Evolutionary conservation across 2,329 filamentous ascomycete species (phyloP), one percentile per base, ranked within the genome.

Genomic region (Aspergillus thermomutatus): DNA sequence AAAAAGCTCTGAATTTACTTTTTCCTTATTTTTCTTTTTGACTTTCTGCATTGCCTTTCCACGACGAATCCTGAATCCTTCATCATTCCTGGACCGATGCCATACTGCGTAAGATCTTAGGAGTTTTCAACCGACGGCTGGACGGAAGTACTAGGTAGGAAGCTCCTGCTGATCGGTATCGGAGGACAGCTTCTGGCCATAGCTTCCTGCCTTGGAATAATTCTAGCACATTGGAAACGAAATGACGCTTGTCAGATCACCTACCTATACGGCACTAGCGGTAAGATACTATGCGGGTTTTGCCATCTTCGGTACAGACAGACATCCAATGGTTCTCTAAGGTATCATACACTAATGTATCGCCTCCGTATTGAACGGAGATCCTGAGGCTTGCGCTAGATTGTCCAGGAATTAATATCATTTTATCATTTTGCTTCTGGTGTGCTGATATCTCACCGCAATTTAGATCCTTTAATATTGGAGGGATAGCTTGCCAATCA

Each of bases 171-270:
- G 43, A 49, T 56, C 46, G 25, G 28, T 34, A 48, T 48, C 52
- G 47, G 50, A 4, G 56, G 58, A 60, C 65, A 67, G 64, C 61
- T 52, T 60, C 60, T 68, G 67, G 68, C 60, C 67, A 69, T 66
- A 70, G 68, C 68, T 70, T 54, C 55, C 41, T 26, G 21, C 14
- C 21, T 40, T 37, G 48, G 50, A 41, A 49, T 45, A 49, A 51
- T 34, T 34, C 31, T n/a, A 37, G 31, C 31, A 37, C 14, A 37
- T 37, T 14, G 31, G 5, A 37, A 37, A 45, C 51, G 47, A 50
- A 45, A 45, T 25, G 21, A 57, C 50, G 34, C 10, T 19, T 50
- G 14, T 50, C 41, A 10, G 31, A 50, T 34, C 19, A 31, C 34
- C 19, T 27, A 31, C 27, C n/a, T 50, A n/a, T 25, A 34, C 2